phyloP scores from a whole-genome alignment of 2,329 filamentous ascomycete species.

The Sordariomycetes sp. region DNA sequence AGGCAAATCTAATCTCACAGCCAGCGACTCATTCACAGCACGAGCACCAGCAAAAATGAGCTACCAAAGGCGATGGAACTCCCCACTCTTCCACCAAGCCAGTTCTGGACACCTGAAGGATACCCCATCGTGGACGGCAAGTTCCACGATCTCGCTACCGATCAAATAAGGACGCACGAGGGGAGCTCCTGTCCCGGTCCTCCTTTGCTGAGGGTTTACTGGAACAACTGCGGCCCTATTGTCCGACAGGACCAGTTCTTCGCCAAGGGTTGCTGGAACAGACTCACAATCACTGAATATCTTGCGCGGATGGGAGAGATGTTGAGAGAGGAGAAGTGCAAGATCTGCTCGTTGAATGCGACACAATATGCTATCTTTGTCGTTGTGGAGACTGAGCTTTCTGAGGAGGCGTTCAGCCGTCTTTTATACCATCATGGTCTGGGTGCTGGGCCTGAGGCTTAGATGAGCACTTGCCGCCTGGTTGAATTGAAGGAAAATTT shows the following conservation, averaged over 20 bases:
- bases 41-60: too few species aligned
- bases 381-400: neutral
- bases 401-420: neutral
- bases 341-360: neutral
- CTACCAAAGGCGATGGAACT: too few species aligned
- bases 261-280: too few species aligned
- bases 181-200: neutral
- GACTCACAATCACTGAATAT: neutral
- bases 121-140: conserved; percentile 2
- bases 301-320: conserved; percentile 1
- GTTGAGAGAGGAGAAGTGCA: neutral
- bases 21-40: too few species aligned
- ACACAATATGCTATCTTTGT: neutral
- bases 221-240: neutral
- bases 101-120: neutral
- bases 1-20: too few species aligned
- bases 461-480: too few species aligned
- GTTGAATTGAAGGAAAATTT: too few species aligned
- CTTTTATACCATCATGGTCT: neutral
- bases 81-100: too few species aligned
- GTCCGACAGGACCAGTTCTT: neutral
- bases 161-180: conserved; percentile 1
- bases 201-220: neutral
- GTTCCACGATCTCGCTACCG: neutral
- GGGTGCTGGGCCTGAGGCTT: too few species aligned